Evolutionary conservation across 2,329 filamentous ascomycete species (phyloP).

Genomic region (Pseudogymnoascus sp.): DNA sequence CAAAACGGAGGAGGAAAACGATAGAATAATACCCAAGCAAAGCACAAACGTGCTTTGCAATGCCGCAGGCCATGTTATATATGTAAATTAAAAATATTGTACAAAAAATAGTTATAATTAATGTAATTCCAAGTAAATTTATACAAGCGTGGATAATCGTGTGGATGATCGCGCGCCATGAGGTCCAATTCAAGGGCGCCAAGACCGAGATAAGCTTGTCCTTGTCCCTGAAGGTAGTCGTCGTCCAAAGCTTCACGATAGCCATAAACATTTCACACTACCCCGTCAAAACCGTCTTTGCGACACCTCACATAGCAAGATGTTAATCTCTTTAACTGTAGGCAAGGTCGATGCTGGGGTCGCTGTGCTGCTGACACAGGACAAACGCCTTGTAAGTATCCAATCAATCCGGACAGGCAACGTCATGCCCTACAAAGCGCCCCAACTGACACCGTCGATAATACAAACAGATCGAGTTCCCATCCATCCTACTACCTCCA

Average conservation of each 20-base stretch:
- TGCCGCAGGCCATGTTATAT: neutral
- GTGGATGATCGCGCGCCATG: constrained; percentile 3
- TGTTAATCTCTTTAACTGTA: constrained; percentile 96
- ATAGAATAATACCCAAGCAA: neutral
- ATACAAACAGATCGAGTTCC: constrained; percentile 78
- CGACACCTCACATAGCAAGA: constrained; percentile 31
- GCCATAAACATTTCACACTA: neutral
- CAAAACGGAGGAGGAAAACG: neutral
- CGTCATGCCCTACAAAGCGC: neutral
- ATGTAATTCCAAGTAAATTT: neutral
- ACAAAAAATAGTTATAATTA: neutral
- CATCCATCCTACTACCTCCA: constrained; percentile 88
- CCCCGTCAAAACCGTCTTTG: neutral
- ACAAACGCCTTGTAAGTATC: constrained; percentile 78
- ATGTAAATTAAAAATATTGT: neutral
- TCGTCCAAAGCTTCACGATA: neutral
- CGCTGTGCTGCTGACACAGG: constrained; percentile 89
- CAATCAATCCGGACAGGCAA: neutral
- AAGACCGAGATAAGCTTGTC: constrained; percentile 7
- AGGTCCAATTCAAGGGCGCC: neutral
- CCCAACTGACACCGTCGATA: constrained; percentile 18
- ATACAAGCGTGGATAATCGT: neutral
- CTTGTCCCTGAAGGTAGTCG: constrained; percentile 2
- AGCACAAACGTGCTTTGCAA: neutral
- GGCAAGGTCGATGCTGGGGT: constrained; percentile 99